Evolutionary conservation across 192 early-diverging fungal genomes (phyloP).

Genomic region (Mortierella alpina): DNA sequence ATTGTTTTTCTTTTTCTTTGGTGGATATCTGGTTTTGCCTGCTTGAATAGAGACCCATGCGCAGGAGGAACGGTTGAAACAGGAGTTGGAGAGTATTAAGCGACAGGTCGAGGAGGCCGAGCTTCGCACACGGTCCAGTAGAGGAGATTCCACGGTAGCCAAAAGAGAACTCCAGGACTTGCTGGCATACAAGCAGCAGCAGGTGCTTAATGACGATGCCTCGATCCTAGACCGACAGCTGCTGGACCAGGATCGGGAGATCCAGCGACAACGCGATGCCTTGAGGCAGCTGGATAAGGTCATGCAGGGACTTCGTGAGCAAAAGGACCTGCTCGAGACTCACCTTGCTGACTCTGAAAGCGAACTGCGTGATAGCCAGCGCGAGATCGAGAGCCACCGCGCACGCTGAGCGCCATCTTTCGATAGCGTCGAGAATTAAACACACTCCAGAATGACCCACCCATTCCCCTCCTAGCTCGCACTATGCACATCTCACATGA

Average conservation of each 20-base stretch:
- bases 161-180: conserved; percentile 61
- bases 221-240: conserved; percentile 55
- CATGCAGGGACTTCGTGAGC: conserved; percentile 60
- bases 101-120: conserved; percentile 62
- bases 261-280: conserved; percentile 59
- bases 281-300: conserved; percentile 58
- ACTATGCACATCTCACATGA: not conserved
- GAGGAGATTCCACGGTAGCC: conserved; percentile 30
- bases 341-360: conserved; percentile 58
- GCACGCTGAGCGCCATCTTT: no score
- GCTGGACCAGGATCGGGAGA: conserved; percentile 60
- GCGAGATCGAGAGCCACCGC: conserved; percentile 41
- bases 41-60: conserved; percentile 21
- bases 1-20: conserved; percentile 5
- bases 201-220: conserved; percentile 60
- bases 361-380: conserved; percentile 59
- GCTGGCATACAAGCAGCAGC: conserved; percentile 65
- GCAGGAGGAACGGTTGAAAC: conserved; percentile 61
- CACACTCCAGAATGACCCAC: no score
- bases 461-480: not conserved
- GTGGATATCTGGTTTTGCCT: not conserved
- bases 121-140: conserved; percentile 28
- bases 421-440: no score
- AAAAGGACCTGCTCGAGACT: conserved; percentile 60
- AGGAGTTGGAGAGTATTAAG: conserved; percentile 61